A percentile compares a stretch with the other conserved stretches of the same genome.
These are phyloP conservation scores for Verticillium dahliae DNA, from an alignment of 2,329 filamentous ascomycete genomes.

Conservation along the genomic window DNA sequence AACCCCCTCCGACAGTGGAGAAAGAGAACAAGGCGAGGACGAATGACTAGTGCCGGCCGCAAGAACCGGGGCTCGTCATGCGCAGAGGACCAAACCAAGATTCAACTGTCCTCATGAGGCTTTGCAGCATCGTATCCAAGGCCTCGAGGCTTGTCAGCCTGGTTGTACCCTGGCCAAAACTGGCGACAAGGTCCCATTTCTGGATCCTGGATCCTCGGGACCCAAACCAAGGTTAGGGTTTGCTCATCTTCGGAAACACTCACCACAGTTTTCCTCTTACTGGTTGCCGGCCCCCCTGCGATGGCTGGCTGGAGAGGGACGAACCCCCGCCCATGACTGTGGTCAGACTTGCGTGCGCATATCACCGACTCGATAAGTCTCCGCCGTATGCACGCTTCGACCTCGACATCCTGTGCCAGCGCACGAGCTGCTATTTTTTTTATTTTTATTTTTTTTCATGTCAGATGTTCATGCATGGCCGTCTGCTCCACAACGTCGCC, in stretches of 20 bases:
- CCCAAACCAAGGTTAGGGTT: background rate
- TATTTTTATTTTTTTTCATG: background rate
- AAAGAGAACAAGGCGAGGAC: background rate
- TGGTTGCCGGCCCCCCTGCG: background rate
- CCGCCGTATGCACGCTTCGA: background rate
- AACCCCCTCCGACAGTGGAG: background rate
- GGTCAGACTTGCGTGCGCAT: background rate
- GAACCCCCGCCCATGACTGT: background rate
- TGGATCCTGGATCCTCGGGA: background rate
- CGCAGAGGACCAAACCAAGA: background rate
- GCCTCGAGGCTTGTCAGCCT: background rate
- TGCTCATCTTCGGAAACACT: background rate
- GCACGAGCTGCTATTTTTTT: background rate
- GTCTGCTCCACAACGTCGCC: background rate
- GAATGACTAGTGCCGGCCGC: background rate
- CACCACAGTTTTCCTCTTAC: background rate
- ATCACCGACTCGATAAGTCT: background rate
- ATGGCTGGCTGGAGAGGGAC: background rate
- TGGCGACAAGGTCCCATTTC: background rate
- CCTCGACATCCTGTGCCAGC: background rate
- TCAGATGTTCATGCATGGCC: background rate
- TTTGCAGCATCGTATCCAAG: background rate
- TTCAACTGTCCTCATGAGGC: background rate
- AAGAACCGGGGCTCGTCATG: background rate
- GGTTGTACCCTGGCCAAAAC: background rate